phyloP scores from a whole-genome alignment of 345 rosid genomes.

The Citrus maxima region DNA sequence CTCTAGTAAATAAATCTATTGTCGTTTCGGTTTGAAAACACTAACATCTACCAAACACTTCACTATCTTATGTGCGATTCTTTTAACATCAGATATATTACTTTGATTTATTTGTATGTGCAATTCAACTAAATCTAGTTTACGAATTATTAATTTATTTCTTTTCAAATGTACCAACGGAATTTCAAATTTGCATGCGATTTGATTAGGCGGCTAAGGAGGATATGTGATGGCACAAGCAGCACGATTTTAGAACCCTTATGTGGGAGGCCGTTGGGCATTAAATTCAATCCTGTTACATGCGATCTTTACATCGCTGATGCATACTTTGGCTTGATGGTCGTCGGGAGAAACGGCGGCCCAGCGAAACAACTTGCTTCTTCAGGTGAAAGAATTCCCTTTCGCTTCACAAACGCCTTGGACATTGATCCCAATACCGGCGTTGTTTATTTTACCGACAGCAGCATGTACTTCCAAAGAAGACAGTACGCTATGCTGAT shows the following conservation, averaged over 20 bases:
- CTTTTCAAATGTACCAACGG: too few species aligned
- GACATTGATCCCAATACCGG: conserved; percentile 45
- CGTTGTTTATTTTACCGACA: conserved; percentile 48
- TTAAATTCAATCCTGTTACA: conserved; percentile 35
- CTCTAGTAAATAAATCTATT: too few species aligned
- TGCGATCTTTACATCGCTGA: conserved; percentile 61
- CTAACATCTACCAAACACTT: too few species aligned
- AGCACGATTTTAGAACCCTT: conserved; percentile 23
- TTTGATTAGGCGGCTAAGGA: conserved; percentile 21
- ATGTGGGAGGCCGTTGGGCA: conserved; percentile 58
- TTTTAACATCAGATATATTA: too few species aligned
- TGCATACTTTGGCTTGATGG: conserved; percentile 51
- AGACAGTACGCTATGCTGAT: conserved; percentile 26
- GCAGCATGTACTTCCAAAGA: conserved; percentile 41
- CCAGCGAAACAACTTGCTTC: conserved; percentile 30
- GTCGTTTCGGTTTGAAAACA: too few species aligned
- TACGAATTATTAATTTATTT: too few species aligned
- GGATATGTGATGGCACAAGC: conserved; percentile 38
- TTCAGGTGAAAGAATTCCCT: conserved; percentile 35
- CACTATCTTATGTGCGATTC: too few species aligned
- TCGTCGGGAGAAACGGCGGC: conserved; percentile 44
- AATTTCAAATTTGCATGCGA: background rate
- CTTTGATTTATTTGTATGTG: too few species aligned
- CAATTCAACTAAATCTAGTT: too few species aligned
- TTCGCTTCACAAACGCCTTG: conserved; percentile 37